phyloP scores from a whole-genome alignment of 441 rosid species.

The Populus hybrid region DNA sequence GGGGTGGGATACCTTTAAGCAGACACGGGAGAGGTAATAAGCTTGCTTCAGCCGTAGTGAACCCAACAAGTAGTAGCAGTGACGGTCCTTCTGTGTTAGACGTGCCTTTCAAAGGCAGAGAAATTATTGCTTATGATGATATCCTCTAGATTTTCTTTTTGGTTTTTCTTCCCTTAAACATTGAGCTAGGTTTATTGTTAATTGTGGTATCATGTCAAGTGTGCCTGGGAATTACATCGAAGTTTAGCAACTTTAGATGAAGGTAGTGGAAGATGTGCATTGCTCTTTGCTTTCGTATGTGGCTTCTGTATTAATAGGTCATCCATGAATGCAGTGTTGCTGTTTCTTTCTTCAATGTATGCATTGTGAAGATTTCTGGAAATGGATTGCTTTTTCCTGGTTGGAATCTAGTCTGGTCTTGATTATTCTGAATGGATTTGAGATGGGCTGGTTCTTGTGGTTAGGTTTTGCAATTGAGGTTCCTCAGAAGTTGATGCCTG shows the following conservation, averaged over 20 bases:
- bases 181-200: not conserved
- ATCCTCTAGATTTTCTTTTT: conserved; percentile 36
- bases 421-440: not conserved
- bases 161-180: not conserved
- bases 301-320: not conserved
- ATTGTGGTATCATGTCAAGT: conserved; percentile 3
- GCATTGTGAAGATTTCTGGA: not conserved
- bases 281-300: not conserved
- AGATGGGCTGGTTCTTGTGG: not conserved
- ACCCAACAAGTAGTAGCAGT: conserved; percentile 39
- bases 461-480: no score
- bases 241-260: conserved; percentile 3
- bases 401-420: not conserved
- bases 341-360: not conserved
- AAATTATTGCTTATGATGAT: conserved; percentile 77
- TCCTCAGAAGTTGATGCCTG: no score
- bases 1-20: conserved; percentile 68
- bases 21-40: conserved; percentile 71
- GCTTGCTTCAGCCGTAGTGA: conserved; percentile 72
- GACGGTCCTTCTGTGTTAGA: conserved; percentile 23
- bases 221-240: conserved; percentile 1
- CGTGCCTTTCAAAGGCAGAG: conserved; percentile 55
- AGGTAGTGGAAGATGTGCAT: conserved; percentile 4
- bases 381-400: not conserved
- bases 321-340: not conserved